A percentile compares a stretch with the other conserved stretches of the same genome.
These are phyloP conservation scores for Geotrichum citri-aurantii DNA, from an alignment of 1,139 yeast genomes.

Conservation along the genomic window DNA sequence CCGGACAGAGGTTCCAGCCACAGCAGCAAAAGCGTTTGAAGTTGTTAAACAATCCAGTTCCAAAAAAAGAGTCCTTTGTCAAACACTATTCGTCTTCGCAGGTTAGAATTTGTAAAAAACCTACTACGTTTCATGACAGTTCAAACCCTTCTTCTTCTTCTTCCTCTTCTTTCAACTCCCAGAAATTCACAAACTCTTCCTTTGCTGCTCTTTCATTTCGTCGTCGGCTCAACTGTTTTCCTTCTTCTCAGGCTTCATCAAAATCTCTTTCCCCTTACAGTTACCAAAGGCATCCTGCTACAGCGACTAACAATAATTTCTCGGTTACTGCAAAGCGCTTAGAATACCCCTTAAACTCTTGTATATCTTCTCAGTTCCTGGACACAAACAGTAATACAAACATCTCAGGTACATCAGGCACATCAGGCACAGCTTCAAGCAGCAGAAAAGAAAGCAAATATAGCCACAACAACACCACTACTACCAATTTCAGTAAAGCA, in stretches of 20 bases:
- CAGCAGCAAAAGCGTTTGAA: neutral
- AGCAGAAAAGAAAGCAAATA: neutral
- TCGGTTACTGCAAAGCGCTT: neutral
- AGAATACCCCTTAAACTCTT: neutral
- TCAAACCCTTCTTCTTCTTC: neutral
- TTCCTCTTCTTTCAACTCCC: neutral
- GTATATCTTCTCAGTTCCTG: neutral
- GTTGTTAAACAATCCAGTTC: neutral
- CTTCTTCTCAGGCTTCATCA: neutral
- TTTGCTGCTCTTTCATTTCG: neutral
- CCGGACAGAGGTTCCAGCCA: neutral
- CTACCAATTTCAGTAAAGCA: neutral
- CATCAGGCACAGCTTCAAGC: neutral
- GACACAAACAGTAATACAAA: neutral
- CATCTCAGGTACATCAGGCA: constrained; percentile 1
- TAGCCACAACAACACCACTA: neutral
- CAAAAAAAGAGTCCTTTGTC: neutral
- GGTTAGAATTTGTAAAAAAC: neutral
- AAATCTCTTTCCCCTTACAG: neutral
- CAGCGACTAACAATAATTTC: neutral
- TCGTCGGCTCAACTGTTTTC: neutral
- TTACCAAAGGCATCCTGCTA: neutral
- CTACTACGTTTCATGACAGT: neutral
- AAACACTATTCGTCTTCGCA: neutral
- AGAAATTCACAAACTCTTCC: neutral